Percentiles rank a stretch among this genome's conserved stretches.
phyloP scores from a whole-genome alignment of 352 stramenopile species.

The Phytophthora foliorum region DNA sequence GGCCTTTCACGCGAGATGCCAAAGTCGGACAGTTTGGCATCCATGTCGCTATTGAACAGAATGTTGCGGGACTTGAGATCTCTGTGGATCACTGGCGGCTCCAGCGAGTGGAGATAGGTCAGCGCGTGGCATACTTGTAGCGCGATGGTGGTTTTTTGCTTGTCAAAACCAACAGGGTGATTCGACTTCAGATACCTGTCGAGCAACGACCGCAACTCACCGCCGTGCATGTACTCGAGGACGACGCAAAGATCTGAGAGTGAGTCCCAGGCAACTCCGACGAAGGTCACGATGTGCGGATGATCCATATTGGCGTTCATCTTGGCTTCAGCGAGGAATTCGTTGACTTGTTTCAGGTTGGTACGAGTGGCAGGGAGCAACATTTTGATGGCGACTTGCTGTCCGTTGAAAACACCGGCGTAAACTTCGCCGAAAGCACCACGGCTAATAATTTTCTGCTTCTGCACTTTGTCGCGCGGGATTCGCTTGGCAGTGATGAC shows the following conservation, averaged over 20 bases:
- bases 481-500: conserved; percentile 44
- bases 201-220: conserved; percentile 50
- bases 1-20: conserved; percentile 36
- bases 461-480: conserved; percentile 46
- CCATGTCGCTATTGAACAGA: conserved; percentile 32
- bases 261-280: conserved; percentile 65
- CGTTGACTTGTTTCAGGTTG: conserved; percentile 45
- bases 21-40: conserved; percentile 55
- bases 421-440: conserved; percentile 56
- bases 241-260: conserved; percentile 58
- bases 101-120: conserved; percentile 34
- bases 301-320: conserved; percentile 61
- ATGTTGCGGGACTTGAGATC: conserved; percentile 47
- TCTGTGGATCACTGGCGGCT: conserved; percentile 37
- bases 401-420: conserved; percentile 40
- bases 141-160: conserved; percentile 40
- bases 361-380: conserved; percentile 19
- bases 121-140: conserved; percentile 41
- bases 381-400: conserved; percentile 64
- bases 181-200: conserved; percentile 24
- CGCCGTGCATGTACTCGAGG: conserved; percentile 56
- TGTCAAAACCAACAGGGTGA: conserved; percentile 26
- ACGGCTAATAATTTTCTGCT: conserved; percentile 44
- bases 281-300: conserved; percentile 56
- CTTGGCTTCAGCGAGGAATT: conserved; percentile 59